Conservation (phyloP, 345 rosid species). For the Pistacia atlantica region DNA sequence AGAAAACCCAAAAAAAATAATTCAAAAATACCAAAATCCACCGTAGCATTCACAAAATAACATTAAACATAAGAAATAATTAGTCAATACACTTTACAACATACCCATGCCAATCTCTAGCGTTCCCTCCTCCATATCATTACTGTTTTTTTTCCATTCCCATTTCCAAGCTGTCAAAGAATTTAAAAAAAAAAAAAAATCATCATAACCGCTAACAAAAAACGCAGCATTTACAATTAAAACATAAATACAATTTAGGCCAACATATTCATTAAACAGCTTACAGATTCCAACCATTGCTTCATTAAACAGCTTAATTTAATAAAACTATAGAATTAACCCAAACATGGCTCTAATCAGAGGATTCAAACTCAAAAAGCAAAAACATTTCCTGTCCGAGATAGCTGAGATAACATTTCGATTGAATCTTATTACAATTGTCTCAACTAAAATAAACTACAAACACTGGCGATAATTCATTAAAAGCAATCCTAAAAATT, state of each 20-base stretch:
- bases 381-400: no score
- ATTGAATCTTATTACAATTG: no score
- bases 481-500: no score
- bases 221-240: not conserved
- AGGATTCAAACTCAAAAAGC: no score
- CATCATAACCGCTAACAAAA: constrained; percentile 1
- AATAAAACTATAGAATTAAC: no score
- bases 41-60: not conserved
- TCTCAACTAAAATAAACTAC: no score
- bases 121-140: constrained; percentile 67
- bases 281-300: no score
- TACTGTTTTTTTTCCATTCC: constrained; percentile 52
- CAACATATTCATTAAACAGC: not conserved
- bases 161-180: constrained; percentile 39
- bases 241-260: not conserved
- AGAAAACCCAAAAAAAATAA: not conserved
- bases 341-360: no score
- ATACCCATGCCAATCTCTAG: constrained; percentile 92
- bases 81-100: not conserved
- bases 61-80: not conserved
- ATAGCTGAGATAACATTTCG: no score
- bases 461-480: no score
- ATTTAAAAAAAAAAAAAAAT: not conserved
- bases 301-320: no score
- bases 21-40: not conserved